These are phyloP conservation scores for Mycosphaerella arachidis DNA, from an alignment of 2,329 filamentous ascomycete genomes.

Conservation along the genomic window DNA sequence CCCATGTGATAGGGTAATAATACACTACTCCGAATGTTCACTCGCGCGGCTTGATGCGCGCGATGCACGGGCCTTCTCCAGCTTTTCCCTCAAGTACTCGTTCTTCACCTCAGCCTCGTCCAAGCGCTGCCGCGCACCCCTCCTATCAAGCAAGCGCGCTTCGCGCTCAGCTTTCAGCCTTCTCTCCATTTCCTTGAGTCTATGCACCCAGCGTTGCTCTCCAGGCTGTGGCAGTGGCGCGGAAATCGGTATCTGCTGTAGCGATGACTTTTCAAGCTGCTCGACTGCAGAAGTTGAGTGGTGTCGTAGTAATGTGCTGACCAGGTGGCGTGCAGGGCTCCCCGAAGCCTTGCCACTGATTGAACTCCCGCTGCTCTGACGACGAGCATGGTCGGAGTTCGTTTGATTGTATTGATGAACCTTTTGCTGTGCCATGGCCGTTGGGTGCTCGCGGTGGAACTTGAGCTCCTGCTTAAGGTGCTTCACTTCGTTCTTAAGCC, in stretches of 20 bases:
- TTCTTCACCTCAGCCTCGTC: slow-evolving; percentile 73
- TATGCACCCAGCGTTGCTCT: slow-evolving; percentile 77
- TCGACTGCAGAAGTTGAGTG: slow-evolving; percentile 51
- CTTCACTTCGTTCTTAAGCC: slow-evolving; percentile 57
- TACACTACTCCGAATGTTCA: slow-evolving; percentile 24
- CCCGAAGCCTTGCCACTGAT: slow-evolving; percentile 7
- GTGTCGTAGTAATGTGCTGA: slow-evolving; percentile 52
- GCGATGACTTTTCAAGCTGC: slow-evolving; percentile 21
- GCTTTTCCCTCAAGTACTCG: slow-evolving; percentile 60
- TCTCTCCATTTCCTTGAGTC: slow-evolving; percentile 80
- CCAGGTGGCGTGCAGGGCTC: slow-evolving; percentile 39
- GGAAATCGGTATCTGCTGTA: slow-evolving; percentile 46
- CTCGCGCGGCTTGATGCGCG: background rate
- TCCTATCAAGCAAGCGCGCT: slow-evolving; percentile 76
- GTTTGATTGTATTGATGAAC: slow-evolving; percentile 27
- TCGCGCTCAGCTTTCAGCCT: slow-evolving; percentile 88
- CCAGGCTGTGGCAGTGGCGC: slow-evolving; percentile 41
- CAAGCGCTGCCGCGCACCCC: slow-evolving; percentile 73
- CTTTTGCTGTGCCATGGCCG: slow-evolving; percentile 32
- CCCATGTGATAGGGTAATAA: background rate
- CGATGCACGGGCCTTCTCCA: slow-evolving; percentile 53
- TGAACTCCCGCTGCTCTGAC: slow-evolving; percentile 18
- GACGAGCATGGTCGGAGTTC: slow-evolving; percentile 19
- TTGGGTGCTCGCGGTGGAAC: slow-evolving; percentile 53
- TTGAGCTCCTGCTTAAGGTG: slow-evolving; percentile 58